Conservation (phyloP, 331 rosid species). For the Dryas integrifolia region DNA sequence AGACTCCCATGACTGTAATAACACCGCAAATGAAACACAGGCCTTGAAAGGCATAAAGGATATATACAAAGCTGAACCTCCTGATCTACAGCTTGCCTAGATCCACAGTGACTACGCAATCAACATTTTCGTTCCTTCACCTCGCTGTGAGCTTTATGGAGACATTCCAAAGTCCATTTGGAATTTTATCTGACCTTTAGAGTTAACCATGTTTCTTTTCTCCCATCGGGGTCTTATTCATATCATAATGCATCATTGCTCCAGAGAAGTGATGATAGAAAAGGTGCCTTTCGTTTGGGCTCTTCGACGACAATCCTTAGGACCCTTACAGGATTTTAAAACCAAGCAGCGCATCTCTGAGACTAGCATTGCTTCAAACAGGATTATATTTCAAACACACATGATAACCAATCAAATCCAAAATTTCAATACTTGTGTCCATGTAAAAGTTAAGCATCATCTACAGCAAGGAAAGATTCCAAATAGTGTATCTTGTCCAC, state of each 20-base stretch:
- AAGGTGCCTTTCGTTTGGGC: not conserved
- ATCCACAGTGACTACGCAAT: slow-evolving; percentile 6
- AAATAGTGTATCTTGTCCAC: not conserved
- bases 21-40: not conserved
- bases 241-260: not conserved
- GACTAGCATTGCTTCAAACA: not conserved
- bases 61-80: not conserved
- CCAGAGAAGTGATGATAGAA: not conserved
- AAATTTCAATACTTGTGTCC: not conserved
- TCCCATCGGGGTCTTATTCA: not conserved
- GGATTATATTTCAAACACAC: no score
- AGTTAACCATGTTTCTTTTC: not conserved
- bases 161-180: not conserved
- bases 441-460: not conserved
- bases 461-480: not conserved
- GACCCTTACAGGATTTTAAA: not conserved
- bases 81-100: not conserved
- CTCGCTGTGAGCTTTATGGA: not conserved
- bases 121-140: not conserved
- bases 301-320: not conserved
- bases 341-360: not conserved
- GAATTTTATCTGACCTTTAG: not conserved
- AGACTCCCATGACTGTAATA: not conserved
- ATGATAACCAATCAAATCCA: not conserved
- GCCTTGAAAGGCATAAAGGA: not conserved